Base-by-base conservation (phyloP, 352 stramenopile species). In the Pythium guiyangense region DNA sequence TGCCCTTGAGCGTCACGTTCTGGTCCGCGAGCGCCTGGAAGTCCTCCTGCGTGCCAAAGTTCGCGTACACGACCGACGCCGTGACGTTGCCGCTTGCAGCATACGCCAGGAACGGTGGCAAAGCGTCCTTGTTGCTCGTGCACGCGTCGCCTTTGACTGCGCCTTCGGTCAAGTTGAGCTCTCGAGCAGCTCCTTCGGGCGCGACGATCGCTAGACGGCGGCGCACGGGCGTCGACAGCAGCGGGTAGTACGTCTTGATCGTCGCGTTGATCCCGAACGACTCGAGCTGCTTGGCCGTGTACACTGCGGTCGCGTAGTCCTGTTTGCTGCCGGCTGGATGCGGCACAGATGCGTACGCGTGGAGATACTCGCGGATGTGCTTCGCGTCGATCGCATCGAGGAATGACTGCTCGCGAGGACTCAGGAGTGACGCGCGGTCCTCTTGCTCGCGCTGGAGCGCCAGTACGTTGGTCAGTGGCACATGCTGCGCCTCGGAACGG, bases 91-190 rank as follows among this genome's bases (percentile, higher is more conserved):
- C 90, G 1, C 79, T 79, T 1, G 80, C 81, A 3, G 80, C 74
- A 66, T 96, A 97, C 6, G 80, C 87, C 47, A 95, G 63, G 62
- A 89, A 97, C 11, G 86, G 76, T 54, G 73, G 88, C 59, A 80
- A 67, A 54, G 71, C 85, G 40, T 76, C 69, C n/a, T n/a, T n/a
- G n/a, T n/a, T n/a, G n/a, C n/a, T n/a, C n/a, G n/a, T n/a, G n/a
- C n/a, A n/a, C n/a, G 79, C 58, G 50, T 94, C 85, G n/a, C 88
- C n/a, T n/a, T n/a, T n/a, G n/a, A n/a, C n/a, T n/a, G n/a, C n/a
- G n/a, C n/a, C n/a, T 35, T 87, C 69, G 14, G 77, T 94, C 26
- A 95, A 48, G 40, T 94, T 70, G 25, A 81, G 62, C 20, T 70
- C 67, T 5, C 70, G 60, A 9, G 48, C 62, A 0, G 57, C 57